phyloP scores from a whole-genome alignment of 2,329 filamentous ascomycete species.

The Cladosporium colombiae region DNA sequence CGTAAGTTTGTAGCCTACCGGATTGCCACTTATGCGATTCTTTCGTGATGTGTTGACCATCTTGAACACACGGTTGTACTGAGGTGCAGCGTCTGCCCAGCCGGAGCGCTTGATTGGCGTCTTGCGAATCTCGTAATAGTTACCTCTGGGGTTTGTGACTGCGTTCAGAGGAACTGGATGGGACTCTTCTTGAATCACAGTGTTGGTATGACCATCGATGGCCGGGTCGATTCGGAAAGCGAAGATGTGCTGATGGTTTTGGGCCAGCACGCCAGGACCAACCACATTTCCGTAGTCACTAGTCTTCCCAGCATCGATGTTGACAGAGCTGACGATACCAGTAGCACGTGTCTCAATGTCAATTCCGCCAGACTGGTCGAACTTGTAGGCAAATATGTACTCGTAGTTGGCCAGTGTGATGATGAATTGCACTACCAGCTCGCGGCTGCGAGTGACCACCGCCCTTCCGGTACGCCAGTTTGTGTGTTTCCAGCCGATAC shows the following conservation, averaged over 20 bases:
- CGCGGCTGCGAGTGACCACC: constrained; percentile 61
- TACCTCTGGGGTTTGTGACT: not conserved
- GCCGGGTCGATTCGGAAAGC: constrained; percentile 65
- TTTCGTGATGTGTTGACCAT: constrained; percentile 51
- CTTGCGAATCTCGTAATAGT: constrained; percentile 50
- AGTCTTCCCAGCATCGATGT: constrained; percentile 55
- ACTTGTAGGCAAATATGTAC: constrained; percentile 65
- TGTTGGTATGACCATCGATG: constrained; percentile 59
- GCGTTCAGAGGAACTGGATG: not conserved
- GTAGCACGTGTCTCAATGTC: constrained; percentile 65
- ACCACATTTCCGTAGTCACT: constrained; percentile 49
- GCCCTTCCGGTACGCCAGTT: constrained; percentile 66
- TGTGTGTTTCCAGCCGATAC: constrained; percentile 70
- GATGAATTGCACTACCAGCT: constrained; percentile 67
- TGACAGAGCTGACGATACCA: constrained; percentile 60
- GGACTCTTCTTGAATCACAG: constrained; percentile 53
- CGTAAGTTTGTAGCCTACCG: constrained; percentile 53
- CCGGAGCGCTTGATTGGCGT: constrained; percentile 28
- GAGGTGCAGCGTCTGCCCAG: constrained; percentile 36
- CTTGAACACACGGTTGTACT: constrained; percentile 59
- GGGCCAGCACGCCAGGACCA: constrained; percentile 63
- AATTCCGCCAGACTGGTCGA: constrained; percentile 64
- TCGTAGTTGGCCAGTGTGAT: constrained; percentile 72
- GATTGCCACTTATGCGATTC: constrained; percentile 50
- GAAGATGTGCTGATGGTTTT: constrained; percentile 73